Base-by-base conservation (phyloP, 2,329 filamentous ascomycete species). In the Pleurostoma richardsiae region DNA sequence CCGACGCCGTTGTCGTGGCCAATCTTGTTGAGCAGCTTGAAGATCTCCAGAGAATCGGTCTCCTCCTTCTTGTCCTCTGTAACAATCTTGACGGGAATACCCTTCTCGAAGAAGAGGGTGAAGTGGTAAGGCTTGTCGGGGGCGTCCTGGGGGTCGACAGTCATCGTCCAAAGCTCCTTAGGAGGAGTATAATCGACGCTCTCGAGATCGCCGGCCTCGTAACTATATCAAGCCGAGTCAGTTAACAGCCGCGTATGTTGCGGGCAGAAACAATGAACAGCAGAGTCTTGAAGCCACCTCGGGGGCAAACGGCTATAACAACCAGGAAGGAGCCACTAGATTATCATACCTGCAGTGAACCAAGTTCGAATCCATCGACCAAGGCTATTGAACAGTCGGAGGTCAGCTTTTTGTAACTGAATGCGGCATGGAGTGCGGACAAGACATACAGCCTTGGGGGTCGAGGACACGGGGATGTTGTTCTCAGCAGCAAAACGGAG, bases 101-200 rank as follows among this genome's bases (percentile, higher is more conserved):
- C 86, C 73, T 88, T 83, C 60, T 85, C 75, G 65, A 90, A 91
- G 63, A 78, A 69, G 51, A 90, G 63, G 50, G 81, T 84, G 71
- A 90, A 83, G 64, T 90, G 80, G 61, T 82, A 77, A 36, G 86
- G 84, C 60, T 78, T 71, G 61, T 90, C 77, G 49, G 88, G 86
- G 3, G 86, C 87, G 51, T 82, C 79, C 52, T 79, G 68, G 39
- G 86, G 86, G 59, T 86, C 83, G 48, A 78, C 69, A 48, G 83
- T 86, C 59, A 85, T 73, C 59, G 82, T 91, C 88, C 88, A 92
- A 82, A 92, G 87, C 64, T 91, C 86, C 56, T 79, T 74, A 46
- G 87, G 86, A 36, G 87, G 80, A 49, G 83, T 82, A 57, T 77
- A 71, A 61, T 78, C 68, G 40, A 76, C 76, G 54, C 82, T 80